A percentile compares a stretch with the other conserved stretches of the same genome.
phyloP scores from a whole-genome alignment of 768 basidiomycete species.

The Fibroporia radiculosa region DNA sequence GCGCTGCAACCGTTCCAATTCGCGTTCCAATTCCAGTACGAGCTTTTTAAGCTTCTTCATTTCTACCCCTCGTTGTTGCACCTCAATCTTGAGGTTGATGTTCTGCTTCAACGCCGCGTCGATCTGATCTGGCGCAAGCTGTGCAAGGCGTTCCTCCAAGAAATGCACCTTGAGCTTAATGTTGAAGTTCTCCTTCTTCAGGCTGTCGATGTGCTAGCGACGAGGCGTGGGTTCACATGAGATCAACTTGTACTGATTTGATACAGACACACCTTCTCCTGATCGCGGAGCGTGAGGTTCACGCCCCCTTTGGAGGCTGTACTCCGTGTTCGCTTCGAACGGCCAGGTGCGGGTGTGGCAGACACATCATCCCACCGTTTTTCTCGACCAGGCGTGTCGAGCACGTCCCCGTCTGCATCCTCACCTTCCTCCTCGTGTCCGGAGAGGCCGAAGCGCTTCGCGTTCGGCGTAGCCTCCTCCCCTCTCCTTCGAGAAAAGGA shows the following conservation, averaged over 20 bases:
- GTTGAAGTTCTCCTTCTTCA: constrained; percentile 96
- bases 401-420: constrained; percentile 27
- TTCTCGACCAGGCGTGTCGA: constrained; percentile 48
- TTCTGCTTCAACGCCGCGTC: constrained; percentile 90
- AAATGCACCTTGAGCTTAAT: constrained; percentile 95
- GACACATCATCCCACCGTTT: constrained; percentile 20
- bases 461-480: constrained; percentile 34
- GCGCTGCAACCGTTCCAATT: constrained; percentile 63
- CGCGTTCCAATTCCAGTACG: constrained; percentile 74
- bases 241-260: neutral
- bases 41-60: constrained; percentile 90
- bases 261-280: constrained; percentile 72
- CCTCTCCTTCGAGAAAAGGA: constrained; percentile 28
- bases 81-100: constrained; percentile 87
- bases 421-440: constrained; percentile 31
- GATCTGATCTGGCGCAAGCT: constrained; percentile 87
- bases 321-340: constrained; percentile 15
- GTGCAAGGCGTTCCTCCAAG: constrained; percentile 85
- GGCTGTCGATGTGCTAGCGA: constrained; percentile 83
- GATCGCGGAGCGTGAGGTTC: constrained; percentile 81
- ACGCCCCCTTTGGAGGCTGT: constrained; percentile 16
- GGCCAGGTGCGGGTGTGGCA: constrained; percentile 10
- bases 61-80: constrained; percentile 83
- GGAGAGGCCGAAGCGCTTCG: constrained; percentile 29
- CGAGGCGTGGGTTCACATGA: neutral